Evolutionary conservation across 345 rosid genomes (phyloP).

Genomic region (Heritiera fomes): DNA sequence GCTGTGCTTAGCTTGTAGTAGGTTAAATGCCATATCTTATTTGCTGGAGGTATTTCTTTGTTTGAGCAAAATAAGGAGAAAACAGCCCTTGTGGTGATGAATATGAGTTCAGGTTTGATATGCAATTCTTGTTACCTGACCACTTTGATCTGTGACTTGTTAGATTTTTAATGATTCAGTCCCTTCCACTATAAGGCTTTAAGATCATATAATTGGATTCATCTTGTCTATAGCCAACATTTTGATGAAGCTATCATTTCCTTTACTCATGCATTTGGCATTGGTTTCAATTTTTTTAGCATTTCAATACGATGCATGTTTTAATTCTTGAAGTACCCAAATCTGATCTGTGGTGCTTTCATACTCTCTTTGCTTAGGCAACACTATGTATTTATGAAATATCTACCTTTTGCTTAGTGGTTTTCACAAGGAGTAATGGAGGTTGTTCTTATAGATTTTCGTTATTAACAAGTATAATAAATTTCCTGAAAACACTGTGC

Average conservation of each 20-base stretch:
- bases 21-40: not conserved
- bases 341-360: not conserved
- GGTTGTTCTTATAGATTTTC: not conserved
- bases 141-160: not conserved
- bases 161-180: not conserved
- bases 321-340: not conserved
- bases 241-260: not conserved
- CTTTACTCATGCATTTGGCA: not conserved
- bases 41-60: not conserved
- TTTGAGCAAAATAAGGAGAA: constrained; percentile 1
- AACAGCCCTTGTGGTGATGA: not conserved
- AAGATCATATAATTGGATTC: not conserved
- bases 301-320: not conserved
- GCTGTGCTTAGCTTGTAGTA: not conserved
- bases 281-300: not conserved
- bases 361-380: not conserved
- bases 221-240: not conserved
- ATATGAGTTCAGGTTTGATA: constrained; percentile 3
- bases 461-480: not conserved
- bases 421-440: not conserved
- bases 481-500: not conserved
- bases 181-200: not conserved
- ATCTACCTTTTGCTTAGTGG: not conserved
- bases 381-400: not conserved
- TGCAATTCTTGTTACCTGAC: constrained; percentile 2